These are phyloP conservation scores for Eucalyptus camaldulensis DNA, from an alignment of 345 rosid species.

Conservation along the genomic window DNA sequence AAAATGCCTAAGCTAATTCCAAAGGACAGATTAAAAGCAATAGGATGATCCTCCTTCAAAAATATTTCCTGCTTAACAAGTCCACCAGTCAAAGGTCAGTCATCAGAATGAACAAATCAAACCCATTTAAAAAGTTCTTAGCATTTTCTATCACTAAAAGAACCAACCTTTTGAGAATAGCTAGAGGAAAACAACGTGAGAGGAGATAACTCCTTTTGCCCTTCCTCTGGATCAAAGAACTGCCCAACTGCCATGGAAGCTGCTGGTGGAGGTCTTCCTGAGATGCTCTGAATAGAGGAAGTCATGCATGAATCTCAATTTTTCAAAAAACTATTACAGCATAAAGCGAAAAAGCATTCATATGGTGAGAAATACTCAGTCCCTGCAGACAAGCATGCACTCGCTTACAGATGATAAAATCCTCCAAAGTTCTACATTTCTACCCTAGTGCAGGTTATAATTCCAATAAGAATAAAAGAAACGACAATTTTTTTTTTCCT, in stretches of 20 bases:
- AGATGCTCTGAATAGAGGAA: conserved; percentile 55
- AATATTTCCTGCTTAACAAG: conserved; percentile 49
- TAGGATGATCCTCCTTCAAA: conserved; percentile 88
- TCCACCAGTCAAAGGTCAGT: conserved; percentile 1
- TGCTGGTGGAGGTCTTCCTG: conserved; percentile 98
- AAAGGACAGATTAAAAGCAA: conserved; percentile 71
- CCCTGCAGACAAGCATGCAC: neutral
- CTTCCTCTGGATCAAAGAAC: conserved; percentile 82
- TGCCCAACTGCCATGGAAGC: conserved; percentile 99
- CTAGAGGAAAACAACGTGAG: conserved; percentile 52
- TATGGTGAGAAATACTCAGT: neutral
- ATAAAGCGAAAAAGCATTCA: neutral
- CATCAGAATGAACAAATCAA: neutral
- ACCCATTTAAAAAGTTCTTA: neutral
- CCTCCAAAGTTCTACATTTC: neutral
- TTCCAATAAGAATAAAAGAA: neutral
- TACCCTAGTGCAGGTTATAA: neutral
- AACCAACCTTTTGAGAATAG: conserved; percentile 59
- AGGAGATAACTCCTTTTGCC: conserved; percentile 53
- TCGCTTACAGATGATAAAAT: neutral
- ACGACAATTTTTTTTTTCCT: neutral
- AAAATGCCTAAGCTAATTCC: conserved; percentile 78
- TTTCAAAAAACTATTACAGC: neutral
- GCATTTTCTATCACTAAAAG: neutral
- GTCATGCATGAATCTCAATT: neutral